phyloP scores from a whole-genome alignment of 1,139 yeast genomes.

The Yarrowia galli region DNA sequence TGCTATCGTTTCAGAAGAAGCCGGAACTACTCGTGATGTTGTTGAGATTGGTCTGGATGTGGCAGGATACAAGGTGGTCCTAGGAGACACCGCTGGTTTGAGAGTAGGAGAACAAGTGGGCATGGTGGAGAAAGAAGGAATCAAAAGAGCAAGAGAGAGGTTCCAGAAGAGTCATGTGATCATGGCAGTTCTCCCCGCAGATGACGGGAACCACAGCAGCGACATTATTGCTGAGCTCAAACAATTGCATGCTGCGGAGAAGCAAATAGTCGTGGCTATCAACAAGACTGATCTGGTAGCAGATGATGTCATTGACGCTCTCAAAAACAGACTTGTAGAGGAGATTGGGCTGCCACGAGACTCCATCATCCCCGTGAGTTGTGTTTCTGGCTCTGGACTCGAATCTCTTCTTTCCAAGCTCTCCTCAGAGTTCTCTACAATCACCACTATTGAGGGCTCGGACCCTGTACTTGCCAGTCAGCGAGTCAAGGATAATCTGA shows the following conservation, averaged over 20 bases:
- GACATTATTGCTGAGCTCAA: conserved; percentile 37
- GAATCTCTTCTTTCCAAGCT: conserved; percentile 54
- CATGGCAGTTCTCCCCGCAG: conserved; percentile 48
- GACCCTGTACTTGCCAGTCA: conserved; percentile 64
- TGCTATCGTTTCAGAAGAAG: conserved; percentile 88
- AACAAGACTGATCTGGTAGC: conserved; percentile 49
- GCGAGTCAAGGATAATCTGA: conserved; percentile 75
- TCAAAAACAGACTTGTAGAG: conserved; percentile 47
- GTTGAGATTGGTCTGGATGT: conserved; percentile 83
- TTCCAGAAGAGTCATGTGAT: conserved; percentile 71
- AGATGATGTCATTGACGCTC: conserved; percentile 41
- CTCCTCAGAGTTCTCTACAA: conserved; percentile 56
- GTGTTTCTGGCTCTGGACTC: conserved; percentile 66
- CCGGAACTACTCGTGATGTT: conserved; percentile 94
- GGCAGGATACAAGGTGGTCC: conserved; percentile 79
- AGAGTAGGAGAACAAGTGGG: conserved; percentile 58
- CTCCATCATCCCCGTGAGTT: conserved; percentile 60
- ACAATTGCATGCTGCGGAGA: conserved; percentile 44
- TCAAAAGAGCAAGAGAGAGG: conserved; percentile 70
- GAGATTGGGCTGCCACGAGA: conserved; percentile 12
- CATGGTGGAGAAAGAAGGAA: conserved; percentile 81
- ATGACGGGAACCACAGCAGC: conserved; percentile 16
- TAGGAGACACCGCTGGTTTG: conserved; percentile 95
- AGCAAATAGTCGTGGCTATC: conserved; percentile 47
- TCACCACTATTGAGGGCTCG: conserved; percentile 46